A percentile compares a stretch with the other conserved stretches of the same genome.
Conservation (phyloP, 805 yeast genomes). For the Starmerella khaoyaiensis region DNA sequence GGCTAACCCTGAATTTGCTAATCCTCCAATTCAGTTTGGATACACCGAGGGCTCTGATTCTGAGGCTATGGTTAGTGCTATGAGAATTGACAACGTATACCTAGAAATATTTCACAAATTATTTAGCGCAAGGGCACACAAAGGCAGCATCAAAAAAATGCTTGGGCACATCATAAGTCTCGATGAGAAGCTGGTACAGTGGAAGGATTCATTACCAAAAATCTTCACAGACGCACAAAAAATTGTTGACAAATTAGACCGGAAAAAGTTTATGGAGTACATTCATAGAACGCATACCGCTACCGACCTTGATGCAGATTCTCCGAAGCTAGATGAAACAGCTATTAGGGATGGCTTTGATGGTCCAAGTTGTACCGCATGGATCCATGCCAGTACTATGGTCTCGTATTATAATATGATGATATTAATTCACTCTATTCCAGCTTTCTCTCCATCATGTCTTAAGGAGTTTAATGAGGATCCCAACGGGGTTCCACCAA, state of each 20-base stretch:
- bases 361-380: neutral
- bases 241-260: conserved; percentile 2
- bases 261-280: neutral
- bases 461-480: conserved; percentile 5
- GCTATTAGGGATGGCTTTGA: no score
- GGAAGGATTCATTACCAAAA: conserved; percentile 15
- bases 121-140: conserved; percentile 16
- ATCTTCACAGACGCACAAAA: conserved; percentile 1
- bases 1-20: conserved; percentile 12
- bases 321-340: no score
- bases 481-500: conserved; percentile 8
- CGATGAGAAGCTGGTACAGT: conserved; percentile 13
- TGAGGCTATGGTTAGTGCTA: neutral
- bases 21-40: neutral
- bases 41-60: no score
- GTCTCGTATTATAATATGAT: conserved; percentile 16
- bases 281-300: no score
- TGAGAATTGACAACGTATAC: conserved; percentile 14
- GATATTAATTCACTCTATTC: conserved; percentile 18
- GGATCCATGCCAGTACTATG: conserved; percentile 2
- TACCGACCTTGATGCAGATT: no score
- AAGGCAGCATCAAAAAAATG: conserved; percentile 8
- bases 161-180: conserved; percentile 9
- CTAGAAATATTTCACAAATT: conserved; percentile 12
- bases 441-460: conserved; percentile 19